Evolutionary conservation across 768 basidiomycete genomes (phyloP).

Genomic region (Botryobasidium botryosum): DNA sequence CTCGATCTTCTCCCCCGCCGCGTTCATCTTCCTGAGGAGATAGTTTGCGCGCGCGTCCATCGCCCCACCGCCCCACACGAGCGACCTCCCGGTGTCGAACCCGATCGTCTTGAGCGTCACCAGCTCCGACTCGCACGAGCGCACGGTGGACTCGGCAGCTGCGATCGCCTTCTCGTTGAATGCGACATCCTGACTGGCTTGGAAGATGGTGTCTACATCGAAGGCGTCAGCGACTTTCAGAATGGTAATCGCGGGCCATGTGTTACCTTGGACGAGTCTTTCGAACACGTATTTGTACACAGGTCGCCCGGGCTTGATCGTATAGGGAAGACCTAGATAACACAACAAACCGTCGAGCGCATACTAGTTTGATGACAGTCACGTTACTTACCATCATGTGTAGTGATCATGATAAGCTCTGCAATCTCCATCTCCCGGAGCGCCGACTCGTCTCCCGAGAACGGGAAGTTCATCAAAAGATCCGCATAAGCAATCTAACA

Average conservation of each 20-base stretch:
- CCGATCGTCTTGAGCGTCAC: constrained; percentile 47
- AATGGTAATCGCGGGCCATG: constrained; percentile 5
- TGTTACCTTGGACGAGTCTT: constrained; percentile 54
- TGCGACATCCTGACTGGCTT: constrained; percentile 63
- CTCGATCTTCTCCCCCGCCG: constrained; percentile 50
- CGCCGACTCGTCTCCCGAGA: constrained; percentile 26
- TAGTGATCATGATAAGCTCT: constrained; percentile 56
- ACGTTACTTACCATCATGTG: constrained; percentile 40
- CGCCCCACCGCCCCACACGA: constrained; percentile 31
- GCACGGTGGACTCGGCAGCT: constrained; percentile 44
- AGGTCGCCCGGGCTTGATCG: constrained; percentile 79
- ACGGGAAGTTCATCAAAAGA: constrained; percentile 53
- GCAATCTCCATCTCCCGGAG: constrained; percentile 28
- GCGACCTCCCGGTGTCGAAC: constrained; percentile 25
- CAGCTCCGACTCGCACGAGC: constrained; percentile 62
- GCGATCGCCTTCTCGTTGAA: constrained; percentile 51
- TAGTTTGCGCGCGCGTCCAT: constrained; percentile 44
- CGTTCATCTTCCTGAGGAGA: constrained; percentile 58
- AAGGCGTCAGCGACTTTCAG: not conserved
- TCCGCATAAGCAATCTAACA: constrained; percentile 65
- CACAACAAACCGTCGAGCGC: not conserved
- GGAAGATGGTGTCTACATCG: constrained; percentile 50
- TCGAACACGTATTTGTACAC: constrained; percentile 77
- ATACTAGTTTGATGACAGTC: not conserved
- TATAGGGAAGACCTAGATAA: constrained; percentile 55